Base-by-base conservation (phyloP, 176 grass and related monocot species). In the Puya raimondii region DNA sequence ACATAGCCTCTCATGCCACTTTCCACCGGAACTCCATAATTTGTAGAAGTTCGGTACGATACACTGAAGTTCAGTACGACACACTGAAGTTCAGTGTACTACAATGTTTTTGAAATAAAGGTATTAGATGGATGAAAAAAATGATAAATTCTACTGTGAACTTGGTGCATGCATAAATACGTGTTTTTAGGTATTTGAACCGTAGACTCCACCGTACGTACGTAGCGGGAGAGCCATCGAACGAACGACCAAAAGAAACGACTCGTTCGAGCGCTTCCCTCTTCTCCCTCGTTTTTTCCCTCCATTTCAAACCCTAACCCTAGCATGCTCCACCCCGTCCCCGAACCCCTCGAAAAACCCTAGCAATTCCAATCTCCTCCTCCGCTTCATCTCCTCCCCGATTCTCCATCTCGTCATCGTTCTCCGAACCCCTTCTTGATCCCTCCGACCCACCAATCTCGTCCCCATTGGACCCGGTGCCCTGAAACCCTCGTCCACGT, bases 231-330 rank as follows among this genome's bases (percentile, higher is more conserved):
- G 14, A 57, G 53, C 53, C 53, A 57, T 57, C 53, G 14, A 57
- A 9, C 9, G 53, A 57, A 17, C 15, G n/a, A 57, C 1, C n/a
- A 16, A 17, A 42, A 7, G 33, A 42, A 42, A 42, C 33, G 14
- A 17, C 13, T 57, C 56, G 17, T 61, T 61, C 10, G 54, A 58
- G 1, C 13, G 3, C 17, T 61, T 61, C 56, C 56, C 16, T 20
- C 21, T 61, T 10, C 56, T 20, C 21, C 56, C 56, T 61, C 21
- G 16, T 61, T 61, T 61, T 57, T 56, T 56, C n/a, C 16, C 56
- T 21, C 56, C 56, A 16, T 61, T 61, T 61, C 56, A 61, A 61
- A 61, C 56, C 56, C 56, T 61, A 61, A 61, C 56, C 56, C 56
- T 61, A 61, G 56, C 16, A 18, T 22, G n/a, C 56, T 61, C 20